Base-by-base conservation (phyloP, 2,329 filamentous ascomycete species). In the Aspergillus ochraceus region DNA sequence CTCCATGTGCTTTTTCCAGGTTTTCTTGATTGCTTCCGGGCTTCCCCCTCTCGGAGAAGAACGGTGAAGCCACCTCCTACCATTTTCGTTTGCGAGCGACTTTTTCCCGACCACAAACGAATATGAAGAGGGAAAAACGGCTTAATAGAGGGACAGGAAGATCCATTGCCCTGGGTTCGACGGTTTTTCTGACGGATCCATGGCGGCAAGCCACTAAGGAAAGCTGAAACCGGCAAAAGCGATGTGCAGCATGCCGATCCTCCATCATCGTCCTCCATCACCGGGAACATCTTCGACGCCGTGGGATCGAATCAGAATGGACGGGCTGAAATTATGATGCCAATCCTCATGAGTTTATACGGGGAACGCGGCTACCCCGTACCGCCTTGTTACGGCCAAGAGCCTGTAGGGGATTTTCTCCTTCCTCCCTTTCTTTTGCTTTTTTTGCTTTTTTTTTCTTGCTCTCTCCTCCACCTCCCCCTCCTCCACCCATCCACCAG, bases 131-230 rank as follows among this genome's bases (percentile, higher is more conserved):
- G 8, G 3, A 22, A 22, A 47, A 47, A 60, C 60, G 55, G 66
- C 63, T 66, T 6, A 2, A 29, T 8, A 63, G 64, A 60, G 62
- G 56, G 59, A 24, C 52, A 64, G 61, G 68, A 61, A 58, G 70
- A 73, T 70, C 70, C 67, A 70, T 71, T 69, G 62, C 64, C 60
- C 60, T 63, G 64, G 62, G 57, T 67, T 68, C 64, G 50, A 64
- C 61, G 49, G 58, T 60, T 55, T 51, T 67, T 66, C 67, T 68
- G 68, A 67, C 59, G 63, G 65, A 64, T 62, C 60, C 60, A 54
- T 54, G 56, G 53, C 56, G 46, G 42, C 55, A 26, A 57, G 32
- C 60, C 51, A 60, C 49, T 57, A 59, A 65, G 42, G 42, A 59
- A 62, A 65, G 57, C 64, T 67, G 69, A 68, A 71, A 66, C 62